Conservation (phyloP, 2,329 filamentous ascomycete species). For the Pseudopithomyces maydicus region DNA sequence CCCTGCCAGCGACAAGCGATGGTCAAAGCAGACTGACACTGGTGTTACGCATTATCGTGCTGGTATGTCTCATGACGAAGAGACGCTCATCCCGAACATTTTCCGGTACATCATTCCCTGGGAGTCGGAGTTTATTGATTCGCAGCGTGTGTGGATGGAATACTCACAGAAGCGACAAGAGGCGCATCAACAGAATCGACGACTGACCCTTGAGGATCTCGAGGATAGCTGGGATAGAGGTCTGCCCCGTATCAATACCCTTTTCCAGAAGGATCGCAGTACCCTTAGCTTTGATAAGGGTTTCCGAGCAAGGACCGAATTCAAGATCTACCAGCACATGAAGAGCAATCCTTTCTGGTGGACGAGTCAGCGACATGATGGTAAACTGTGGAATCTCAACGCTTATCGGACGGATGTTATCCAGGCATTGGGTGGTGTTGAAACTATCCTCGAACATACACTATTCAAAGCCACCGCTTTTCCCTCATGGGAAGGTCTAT, state of each 20-base stretch:
- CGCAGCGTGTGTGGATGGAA: constrained; percentile 97
- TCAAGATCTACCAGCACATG: constrained; percentile 98
- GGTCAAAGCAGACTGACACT: constrained; percentile 97
- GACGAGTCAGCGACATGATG: constrained; percentile 96
- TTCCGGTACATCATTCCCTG: constrained; percentile 99
- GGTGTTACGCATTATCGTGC: constrained; percentile 96
- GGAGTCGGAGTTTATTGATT: constrained; percentile 99
- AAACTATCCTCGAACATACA: constrained; percentile 96
- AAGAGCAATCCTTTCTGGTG: constrained; percentile 99
- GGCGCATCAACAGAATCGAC: constrained; percentile 94
- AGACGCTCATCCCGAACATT: constrained; percentile 97
- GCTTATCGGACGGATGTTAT: constrained; percentile 97
- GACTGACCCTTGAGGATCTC: constrained; percentile 91
- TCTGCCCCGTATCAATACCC: constrained; percentile 94
- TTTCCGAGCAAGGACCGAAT: constrained; percentile 92
- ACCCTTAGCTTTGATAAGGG: constrained; percentile 98
- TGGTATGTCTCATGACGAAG: constrained; percentile 97
- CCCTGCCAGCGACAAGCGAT: constrained; percentile 94
- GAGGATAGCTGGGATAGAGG: constrained; percentile 99
- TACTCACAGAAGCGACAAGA: constrained; percentile 98
- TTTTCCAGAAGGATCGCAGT: constrained; percentile 98
- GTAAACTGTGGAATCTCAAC: constrained; percentile 96
- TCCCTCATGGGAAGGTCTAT: constrained; percentile 94
- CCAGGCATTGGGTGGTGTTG: constrained; percentile 92
- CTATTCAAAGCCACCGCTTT: constrained; percentile 97